Percentiles rank a stretch among this genome's conserved stretches.
phyloP scores from a whole-genome alignment of 306 rosid genomes.

The Ormosia semicastrata region DNA sequence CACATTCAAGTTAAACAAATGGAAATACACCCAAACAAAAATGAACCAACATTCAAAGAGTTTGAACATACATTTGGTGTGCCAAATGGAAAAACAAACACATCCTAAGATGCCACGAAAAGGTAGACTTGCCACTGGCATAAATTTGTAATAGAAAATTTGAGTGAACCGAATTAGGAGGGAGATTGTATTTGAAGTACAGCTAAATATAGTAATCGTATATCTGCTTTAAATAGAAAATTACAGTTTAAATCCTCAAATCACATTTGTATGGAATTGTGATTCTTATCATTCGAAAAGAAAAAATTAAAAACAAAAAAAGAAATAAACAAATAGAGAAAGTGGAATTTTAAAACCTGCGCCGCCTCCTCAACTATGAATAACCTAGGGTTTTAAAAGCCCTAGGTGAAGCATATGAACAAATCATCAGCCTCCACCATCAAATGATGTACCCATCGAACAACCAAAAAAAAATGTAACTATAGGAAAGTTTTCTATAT shows the following conservation, averaged over 20 bases:
- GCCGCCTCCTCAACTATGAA: slow-evolving; percentile 46
- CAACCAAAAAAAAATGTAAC: not conserved
- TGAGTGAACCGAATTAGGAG: not conserved
- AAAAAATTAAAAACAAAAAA: not conserved
- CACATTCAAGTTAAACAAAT: no score
- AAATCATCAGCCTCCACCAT: slow-evolving; percentile 56
- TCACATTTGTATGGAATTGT: not conserved
- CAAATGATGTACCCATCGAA: not conserved
- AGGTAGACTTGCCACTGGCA: not conserved
- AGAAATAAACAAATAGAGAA: not conserved
- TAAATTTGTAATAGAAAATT: not conserved
- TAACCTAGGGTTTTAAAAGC: slow-evolving; percentile 32
- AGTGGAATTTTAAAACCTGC: slow-evolving; percentile 17
- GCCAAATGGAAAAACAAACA: no score
- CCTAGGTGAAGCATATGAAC: slow-evolving; percentile 44
- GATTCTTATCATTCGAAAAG: not conserved
- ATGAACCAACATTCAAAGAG: no score
- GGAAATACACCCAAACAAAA: no score
- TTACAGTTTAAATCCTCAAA: slow-evolving; percentile 6
- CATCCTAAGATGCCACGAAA: not conserved
- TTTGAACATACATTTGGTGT: no score
- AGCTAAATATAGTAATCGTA: slow-evolving; percentile 17
- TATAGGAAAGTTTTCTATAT: not conserved
- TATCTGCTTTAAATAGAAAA: slow-evolving; percentile 15
- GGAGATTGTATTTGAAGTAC: slow-evolving; percentile 18